These are phyloP conservation scores for Fusarium albidum DNA, from an alignment of 2,329 filamentous ascomycete species.

Conservation along the genomic window DNA sequence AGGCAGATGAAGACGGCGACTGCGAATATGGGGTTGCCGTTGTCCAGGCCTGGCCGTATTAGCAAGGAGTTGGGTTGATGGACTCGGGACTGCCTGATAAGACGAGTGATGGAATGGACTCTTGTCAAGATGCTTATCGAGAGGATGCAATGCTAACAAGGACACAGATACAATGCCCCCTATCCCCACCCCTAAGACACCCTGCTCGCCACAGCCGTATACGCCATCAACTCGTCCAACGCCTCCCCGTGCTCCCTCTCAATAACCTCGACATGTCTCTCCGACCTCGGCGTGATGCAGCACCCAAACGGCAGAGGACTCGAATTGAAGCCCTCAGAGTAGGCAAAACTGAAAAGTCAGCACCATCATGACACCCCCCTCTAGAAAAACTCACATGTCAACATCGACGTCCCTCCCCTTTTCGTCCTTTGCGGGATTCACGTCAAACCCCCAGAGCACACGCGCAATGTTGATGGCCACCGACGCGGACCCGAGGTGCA, in stretches of 20 bases:
- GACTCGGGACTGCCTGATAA: too few relatives aligned
- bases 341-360: conserved; percentile 48
- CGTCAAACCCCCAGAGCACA: conserved; percentile 62
- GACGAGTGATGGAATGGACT: too few relatives aligned
- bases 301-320: conserved; percentile 52
- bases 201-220: conserved; percentile 34
- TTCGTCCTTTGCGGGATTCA: conserved; percentile 43
- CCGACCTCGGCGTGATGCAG: conserved; percentile 48
- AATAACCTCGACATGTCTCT: conserved; percentile 42
- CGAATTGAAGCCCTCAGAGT: conserved; percentile 53
- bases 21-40: conserved; percentile 52
- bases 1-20: conserved; percentile 48
- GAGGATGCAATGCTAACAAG: too few relatives aligned
- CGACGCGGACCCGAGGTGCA: conserved; percentile 61
- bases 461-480: conserved; percentile 56
- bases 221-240: conserved; percentile 36
- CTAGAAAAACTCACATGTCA: conserved; percentile 46
- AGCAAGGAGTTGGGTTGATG: too few relatives aligned
- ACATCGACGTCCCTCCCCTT: conserved; percentile 45
- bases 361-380: accelerated
- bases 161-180: too few relatives aligned
- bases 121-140: too few relatives aligned
- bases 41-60: conserved; percentile 50
- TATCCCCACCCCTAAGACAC: too few relatives aligned
- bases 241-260: conserved; percentile 43